Base-by-base conservation (phyloP, 257 asterid species). In the Solanum infundibuliforme region DNA sequence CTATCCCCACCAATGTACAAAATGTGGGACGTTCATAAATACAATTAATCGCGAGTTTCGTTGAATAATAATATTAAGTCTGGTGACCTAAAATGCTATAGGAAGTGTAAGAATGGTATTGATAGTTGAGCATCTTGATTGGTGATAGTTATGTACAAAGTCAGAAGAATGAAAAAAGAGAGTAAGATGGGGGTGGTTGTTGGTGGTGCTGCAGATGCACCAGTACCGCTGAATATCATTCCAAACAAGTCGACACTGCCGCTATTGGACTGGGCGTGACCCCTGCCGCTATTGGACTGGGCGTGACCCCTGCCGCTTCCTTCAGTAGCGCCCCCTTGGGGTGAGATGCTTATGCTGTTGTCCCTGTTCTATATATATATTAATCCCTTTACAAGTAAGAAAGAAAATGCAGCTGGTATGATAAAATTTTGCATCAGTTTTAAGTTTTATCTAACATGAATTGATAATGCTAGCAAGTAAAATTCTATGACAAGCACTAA, bases 221-320 rank as follows among this genome's bases (percentile, higher is more conserved):
- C 66, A 5, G 73, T 87, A 34, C 85, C 91, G 29, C 90, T 89
- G 75, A 87, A 89, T 68, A 87, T 77, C 88, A 89, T 84, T 52
- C 90, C 89, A 16, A 75, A 84, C 83, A 68, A 69, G 74, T 87
- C 88, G 66, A 62, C 87, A 39, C 76, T 87, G 25, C 89, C 85
- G 7, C 86, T 71, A 21, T 84, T 68, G 84, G 87, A 84, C 34
- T 84, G 43, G 34, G 66, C 48, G 23, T 72, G 39, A 43, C 55
- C 35, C 12, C 58, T 36, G 43, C 55, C 35, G 20, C 58, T 79
- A 21, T 84, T 68, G 84, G 87, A 84, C 34, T 84, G 43, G 34
- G 66, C 48, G 23, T 72, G 39, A 43, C 55, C 35, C 12, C 58
- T 36, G 43, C 55, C 35, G 20, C 58, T 79, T 43, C 75, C 87